Percentiles rank a stretch among this genome's conserved stretches.
These are phyloP conservation scores for Penicillium digitatum DNA, from an alignment of 2,329 filamentous ascomycete species.

Conservation along the genomic window DNA sequence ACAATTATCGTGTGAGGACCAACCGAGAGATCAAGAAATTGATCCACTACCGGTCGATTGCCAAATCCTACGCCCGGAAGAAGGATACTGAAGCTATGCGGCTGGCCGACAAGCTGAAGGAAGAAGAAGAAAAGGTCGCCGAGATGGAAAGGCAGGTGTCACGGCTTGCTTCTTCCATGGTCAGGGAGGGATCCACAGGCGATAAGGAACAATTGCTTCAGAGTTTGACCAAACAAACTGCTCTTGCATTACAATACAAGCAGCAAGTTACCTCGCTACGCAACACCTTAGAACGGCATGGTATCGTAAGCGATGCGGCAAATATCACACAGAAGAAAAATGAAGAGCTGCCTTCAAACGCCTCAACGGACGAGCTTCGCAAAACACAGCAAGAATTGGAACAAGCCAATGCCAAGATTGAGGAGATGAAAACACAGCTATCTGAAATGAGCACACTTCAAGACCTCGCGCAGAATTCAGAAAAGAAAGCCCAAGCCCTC, in stretches of 20 bases:
- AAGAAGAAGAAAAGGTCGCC: conserved; percentile 46
- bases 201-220: conserved; percentile 42
- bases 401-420: conserved; percentile 34
- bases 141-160: conserved; percentile 45
- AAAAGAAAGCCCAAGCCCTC: conserved; percentile 40
- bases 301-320: conserved; percentile 32
- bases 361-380: conserved; percentile 27
- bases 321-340: conserved; percentile 22
- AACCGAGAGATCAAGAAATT: conserved; percentile 59
- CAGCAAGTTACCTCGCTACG: conserved; percentile 40
- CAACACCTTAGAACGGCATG: conserved; percentile 38
- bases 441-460: conserved; percentile 36
- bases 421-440: conserved; percentile 32
- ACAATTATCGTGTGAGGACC: conserved; percentile 55
- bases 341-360: conserved; percentile 14
- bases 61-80: conserved; percentile 57
- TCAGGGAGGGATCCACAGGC: conserved; percentile 27
- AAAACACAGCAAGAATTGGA: conserved; percentile 35
- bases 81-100: conserved; percentile 56
- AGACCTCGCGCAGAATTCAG: conserved; percentile 36
- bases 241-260: conserved; percentile 45
- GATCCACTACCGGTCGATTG: conserved; percentile 56
- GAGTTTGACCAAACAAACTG: conserved; percentile 43
- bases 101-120: conserved; percentile 50
- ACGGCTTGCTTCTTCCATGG: conserved; percentile 41